phyloP scores from a whole-genome alignment of 768 basidiomycete species.

The Strobilomyces dryophilus region DNA sequence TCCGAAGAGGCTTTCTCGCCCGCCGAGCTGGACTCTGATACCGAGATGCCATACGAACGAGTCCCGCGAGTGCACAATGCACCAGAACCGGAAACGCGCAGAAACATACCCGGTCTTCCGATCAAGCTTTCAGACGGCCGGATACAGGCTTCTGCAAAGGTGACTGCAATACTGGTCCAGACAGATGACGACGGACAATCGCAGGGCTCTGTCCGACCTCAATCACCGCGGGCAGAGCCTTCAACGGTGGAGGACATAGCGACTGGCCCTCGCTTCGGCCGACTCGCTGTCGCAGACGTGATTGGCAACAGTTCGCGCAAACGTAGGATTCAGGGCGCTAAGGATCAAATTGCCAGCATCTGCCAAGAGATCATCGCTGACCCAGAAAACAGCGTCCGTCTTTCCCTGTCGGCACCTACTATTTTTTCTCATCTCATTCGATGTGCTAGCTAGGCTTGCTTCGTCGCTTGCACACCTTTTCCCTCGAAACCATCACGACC shows the following conservation, averaged over 20 bases:
- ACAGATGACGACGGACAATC: constrained; percentile 29
- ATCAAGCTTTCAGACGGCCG: constrained; percentile 84
- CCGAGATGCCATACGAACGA: constrained; percentile 73
- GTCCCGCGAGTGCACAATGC: constrained; percentile 48
- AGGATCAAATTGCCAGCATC: constrained; percentile 90
- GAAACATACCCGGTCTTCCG: constrained; percentile 62
- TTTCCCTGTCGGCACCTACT: background rate
- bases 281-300: constrained; percentile 71
- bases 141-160: constrained; percentile 54
- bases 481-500: constrained; percentile 69
- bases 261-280: constrained; percentile 86
- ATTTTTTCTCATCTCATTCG: constrained; percentile 12
- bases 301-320: constrained; percentile 62
- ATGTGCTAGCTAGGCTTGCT: constrained; percentile 73
- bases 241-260: constrained; percentile 61
- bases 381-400: constrained; percentile 87
- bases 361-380: constrained; percentile 94
- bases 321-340: constrained; percentile 68
- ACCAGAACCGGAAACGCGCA: constrained; percentile 44
- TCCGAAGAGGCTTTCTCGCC: constrained; percentile 7
- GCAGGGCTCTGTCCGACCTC: constrained; percentile 34
- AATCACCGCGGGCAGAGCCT: constrained; percentile 23
- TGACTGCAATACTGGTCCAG: constrained; percentile 17
- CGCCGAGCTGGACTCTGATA: constrained; percentile 42
- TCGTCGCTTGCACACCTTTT: constrained; percentile 84